These are phyloP conservation scores for Mycena latifolia DNA, from an alignment of 768 basidiomycete species.

Conservation along the genomic window DNA sequence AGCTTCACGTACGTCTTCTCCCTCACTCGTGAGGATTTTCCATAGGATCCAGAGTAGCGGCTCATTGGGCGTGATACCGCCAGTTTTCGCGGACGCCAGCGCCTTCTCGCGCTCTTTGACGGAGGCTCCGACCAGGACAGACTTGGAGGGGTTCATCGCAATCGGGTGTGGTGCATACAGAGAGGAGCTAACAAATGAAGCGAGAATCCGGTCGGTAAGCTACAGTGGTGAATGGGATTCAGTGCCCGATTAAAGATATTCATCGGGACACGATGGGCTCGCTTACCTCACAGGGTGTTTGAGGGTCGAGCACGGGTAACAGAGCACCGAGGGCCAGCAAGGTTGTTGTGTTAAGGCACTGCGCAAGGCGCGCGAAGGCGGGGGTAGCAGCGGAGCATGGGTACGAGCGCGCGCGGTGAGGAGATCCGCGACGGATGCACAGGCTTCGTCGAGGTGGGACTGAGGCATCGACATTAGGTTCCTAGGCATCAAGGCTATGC, in stretches of 20 bases:
- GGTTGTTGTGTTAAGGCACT: too few relatives aligned
- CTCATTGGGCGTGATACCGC: constrained; percentile 71
- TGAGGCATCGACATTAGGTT: too few relatives aligned
- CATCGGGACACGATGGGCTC: constrained; percentile 9
- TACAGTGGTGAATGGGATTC: constrained; percentile 43
- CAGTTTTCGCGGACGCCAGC: constrained; percentile 57
- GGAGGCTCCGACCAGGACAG: constrained; percentile 76
- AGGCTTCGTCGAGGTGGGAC: too few relatives aligned
- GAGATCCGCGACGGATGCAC: too few relatives aligned
- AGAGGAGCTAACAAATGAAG: constrained; percentile 85
- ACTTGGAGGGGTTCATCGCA: constrained; percentile 85
- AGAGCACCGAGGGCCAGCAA: too few relatives aligned
- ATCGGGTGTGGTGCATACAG: constrained; percentile 87
- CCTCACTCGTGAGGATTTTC: constrained; percentile 88
- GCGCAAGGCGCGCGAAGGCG: too few relatives aligned
- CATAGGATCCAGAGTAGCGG: constrained; percentile 89
- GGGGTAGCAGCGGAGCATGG: too few relatives aligned
- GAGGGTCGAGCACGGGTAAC: constrained; percentile 75
- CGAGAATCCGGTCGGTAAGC: constrained; percentile 82
- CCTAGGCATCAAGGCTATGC: too few relatives aligned
- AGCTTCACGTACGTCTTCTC: constrained; percentile 83
- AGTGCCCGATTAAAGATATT: constrained; percentile 17
- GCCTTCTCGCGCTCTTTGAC: constrained; percentile 76
- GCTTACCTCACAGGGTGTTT: constrained; percentile 64
- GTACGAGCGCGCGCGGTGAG: too few relatives aligned